Evolutionary conservation across 495 filamentous ascomycete species (phyloP), one percentile per base, ranked within the genome.

Genomic region (Tuber borchii): DNA sequence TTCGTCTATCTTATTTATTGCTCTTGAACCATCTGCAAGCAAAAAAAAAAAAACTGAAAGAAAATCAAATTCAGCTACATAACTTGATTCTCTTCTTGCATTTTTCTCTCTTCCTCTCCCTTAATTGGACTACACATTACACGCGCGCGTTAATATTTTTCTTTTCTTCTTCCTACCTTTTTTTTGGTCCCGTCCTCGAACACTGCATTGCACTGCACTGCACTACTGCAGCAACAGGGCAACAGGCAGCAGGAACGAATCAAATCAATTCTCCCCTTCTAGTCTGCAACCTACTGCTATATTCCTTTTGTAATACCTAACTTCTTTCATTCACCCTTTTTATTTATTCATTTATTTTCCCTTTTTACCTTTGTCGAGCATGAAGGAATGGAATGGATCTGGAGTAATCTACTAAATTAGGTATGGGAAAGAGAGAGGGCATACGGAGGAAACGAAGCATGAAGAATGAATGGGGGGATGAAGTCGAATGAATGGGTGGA

Each of bases 1-100:
- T 69, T 75, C 74, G 76, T 79, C 72, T 70, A 72, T 74, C 70
- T 65, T 79, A 79, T 79, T 79, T 79, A 77, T 77, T 65, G 69
- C 70, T 79, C 56, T 65, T 14, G 14, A 65, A 34, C 56, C 56
- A 65, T 34, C 31, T 65, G 26, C 56, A 65, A 65, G 56, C 56
- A 19, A 46, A 46, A 46, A 46, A 43, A 43, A 10, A 43, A 43
- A 43, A 43, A 43, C 39, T 2, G 39, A 61, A 61, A 61, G 12
- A 16, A 34, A 65, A 17, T 65, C 9, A 34, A 65, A 65, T 34
- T 65, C 56, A 65, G 56, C 26, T 65, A 65, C 56, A 1, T 34
- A 5, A 65, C 56, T 34, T 65, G 34, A 26, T 34, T 65, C 26
- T 31, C 56, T 65, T 31, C 56, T 65, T 65, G 56, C 26, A 2